Evolutionary conservation across 148 eudicot genomes (phyloP), one percentile per base, ranked within the genome.

Genomic region (Dianthus caryophyllus): DNA sequence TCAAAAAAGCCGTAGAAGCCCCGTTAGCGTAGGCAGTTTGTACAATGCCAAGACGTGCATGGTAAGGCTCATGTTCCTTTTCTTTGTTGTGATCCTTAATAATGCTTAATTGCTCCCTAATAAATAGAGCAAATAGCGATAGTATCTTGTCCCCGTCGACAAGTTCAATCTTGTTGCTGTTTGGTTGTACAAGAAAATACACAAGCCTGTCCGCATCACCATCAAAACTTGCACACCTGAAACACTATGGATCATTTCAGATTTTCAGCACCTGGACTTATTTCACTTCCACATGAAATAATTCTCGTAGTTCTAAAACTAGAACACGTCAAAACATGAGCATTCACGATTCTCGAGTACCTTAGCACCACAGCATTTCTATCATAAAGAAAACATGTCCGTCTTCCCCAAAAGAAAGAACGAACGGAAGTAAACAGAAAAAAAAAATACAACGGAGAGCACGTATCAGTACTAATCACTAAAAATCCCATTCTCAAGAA

Each of bases 121-220:
- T 80, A 72, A 75, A 94, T 49, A 94, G 33, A 61, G 96, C 96
- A 79, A 94, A 94, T 27, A 94, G 54, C 43, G 98, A 81, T 56
- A 94, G 72, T 71, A 94, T 94, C 74, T 94, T 94, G 84, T 94
- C 98, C 68, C 98, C 98, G 48, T 94, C 98, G 73, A 94, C 90
- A 69, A 94, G 89, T 62, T 78, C 78, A 74, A 90, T 86, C 75
- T 67, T 86, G 58, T 71, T 82, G 59, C 81, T 68, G 72, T 84
- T 80, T 68, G 86, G 75, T 65, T 75, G 70, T 65, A 81, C 83
- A 65, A 81, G 73, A 77, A 94, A 94, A 72, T 90, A 94, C 18
- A 94, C 97, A 69, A 94, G 88, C 66, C 98, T 88, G 73, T 94
- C 98, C 56, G 97, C 98, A 83, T 94, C 98, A 70, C 98, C 98